Base-by-base conservation (phyloP, 371 early-diverging fungal species). In the Conidiobolus incongruus region DNA sequence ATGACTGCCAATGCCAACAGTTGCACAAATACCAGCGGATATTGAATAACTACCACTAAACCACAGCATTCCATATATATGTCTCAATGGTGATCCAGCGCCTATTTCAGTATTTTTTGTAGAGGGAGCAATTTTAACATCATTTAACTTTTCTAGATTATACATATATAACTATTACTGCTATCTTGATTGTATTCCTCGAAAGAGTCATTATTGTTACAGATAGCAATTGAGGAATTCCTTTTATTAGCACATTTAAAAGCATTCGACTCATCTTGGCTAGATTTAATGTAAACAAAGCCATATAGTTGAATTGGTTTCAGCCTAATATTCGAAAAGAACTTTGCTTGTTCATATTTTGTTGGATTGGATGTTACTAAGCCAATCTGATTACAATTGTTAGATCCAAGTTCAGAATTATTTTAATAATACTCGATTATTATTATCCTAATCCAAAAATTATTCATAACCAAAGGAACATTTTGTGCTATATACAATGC, bases 201-300 rank as follows among this genome's bases (percentile, higher is more conserved):
- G 38, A 53, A 62, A 8, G 55, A 55, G 37, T 62, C 59, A 22
- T 55, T 56, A 21, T 70, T 70, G 1, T 50, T 50, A 1, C 60
- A 50, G 10, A 54, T 53, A 1, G 55, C 44, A 13, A 60, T 48
- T 4, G 52, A 28, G 31, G 50, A 15, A 17, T 50, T 51, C 20
- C 32, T 15, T 0, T 47, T 24, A 16, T 47, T 47, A 2, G 57
- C 60, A 47, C 62, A 57, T 35, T 59, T 58, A 29, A 62, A 57
- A 2, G 55, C 57, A n/a, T 43, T 17, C 8, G 2, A 6, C 11
- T 32, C 43, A 6, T 30, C n/a, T 8, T 6, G 8, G 13, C 13
- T 31, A 31, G 8, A 8, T 31, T 6, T 13, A 8, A 13, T 6
- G 13, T 31, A 31, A 31, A 31, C 31, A 13, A 31, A 6, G 13